Evolutionary conservation across 176 grass and related monocot genomes (phyloP).

Genomic region (Panicum miliaceum): DNA sequence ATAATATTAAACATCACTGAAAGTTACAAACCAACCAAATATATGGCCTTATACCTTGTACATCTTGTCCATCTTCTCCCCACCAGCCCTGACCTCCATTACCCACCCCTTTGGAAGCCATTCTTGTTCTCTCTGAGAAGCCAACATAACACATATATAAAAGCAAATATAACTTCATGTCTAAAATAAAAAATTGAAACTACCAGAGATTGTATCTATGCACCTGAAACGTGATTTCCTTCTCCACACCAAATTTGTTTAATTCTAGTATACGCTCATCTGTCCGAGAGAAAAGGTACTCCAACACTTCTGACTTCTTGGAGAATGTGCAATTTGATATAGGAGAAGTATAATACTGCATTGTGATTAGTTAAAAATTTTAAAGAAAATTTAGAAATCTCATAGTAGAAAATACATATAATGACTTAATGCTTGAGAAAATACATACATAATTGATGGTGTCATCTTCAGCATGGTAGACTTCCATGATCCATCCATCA

Average conservation of each 20-base stretch:
- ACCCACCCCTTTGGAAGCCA: slow-evolving; percentile 59
- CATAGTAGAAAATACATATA: not conserved
- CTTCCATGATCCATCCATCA: slow-evolving; percentile 21
- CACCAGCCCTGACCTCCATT: slow-evolving; percentile 49
- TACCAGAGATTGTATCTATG: not conserved
- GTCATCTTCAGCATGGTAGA: not conserved
- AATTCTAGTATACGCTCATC: slow-evolving; percentile 37
- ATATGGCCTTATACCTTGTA: slow-evolving; percentile 39
- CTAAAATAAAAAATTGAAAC: not conserved
- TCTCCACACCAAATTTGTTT: not conserved
- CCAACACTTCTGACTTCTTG: slow-evolving; percentile 29
- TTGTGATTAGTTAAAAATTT: not conserved
- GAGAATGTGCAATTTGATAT: slow-evolving; percentile 36
- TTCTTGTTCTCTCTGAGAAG: slow-evolving; percentile 5
- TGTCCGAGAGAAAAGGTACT: slow-evolving; percentile 42
- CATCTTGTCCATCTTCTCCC: slow-evolving; percentile 47
- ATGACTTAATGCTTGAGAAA: not conserved
- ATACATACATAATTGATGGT: slow-evolving; percentile 32
- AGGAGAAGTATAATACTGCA: slow-evolving; percentile 54
- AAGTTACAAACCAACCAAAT: not conserved
- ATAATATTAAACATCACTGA: no score
- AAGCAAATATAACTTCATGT: not conserved
- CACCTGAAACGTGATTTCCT: not conserved
- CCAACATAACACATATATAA: not conserved
- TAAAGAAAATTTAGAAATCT: no score